These are phyloP conservation scores for Monilinia fructicola DNA, from an alignment of 2,329 filamentous ascomycete species.

Conservation along the genomic window DNA sequence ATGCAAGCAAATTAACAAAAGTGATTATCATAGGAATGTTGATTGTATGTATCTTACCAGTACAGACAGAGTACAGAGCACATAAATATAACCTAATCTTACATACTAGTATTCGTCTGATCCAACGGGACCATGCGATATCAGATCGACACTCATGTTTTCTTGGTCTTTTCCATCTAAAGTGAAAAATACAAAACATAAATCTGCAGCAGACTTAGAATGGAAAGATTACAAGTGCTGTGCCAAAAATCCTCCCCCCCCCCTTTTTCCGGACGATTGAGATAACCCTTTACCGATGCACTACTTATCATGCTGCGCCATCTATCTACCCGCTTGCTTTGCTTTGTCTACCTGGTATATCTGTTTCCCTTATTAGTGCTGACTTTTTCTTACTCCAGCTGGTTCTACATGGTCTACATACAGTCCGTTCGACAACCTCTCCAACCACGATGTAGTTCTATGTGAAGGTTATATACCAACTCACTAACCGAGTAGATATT, in stretches of 20 bases:
- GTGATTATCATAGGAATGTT: neutral
- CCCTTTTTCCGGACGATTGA: constrained; percentile 22
- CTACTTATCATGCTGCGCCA: neutral
- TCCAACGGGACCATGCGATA: neutral
- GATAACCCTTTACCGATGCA: constrained; percentile 1
- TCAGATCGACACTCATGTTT: neutral
- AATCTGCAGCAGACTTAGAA: neutral
- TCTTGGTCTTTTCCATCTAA: neutral
- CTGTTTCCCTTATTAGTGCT: no score
- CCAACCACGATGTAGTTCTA: neutral
- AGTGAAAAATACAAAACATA: neutral
- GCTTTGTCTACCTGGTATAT: neutral
- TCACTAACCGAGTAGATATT: neutral
- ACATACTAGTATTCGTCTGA: no score
- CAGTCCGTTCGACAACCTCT: neutral
- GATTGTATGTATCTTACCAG: constrained; percentile 9
- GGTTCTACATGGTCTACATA: neutral
- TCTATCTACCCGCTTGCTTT: neutral
- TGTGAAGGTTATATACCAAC: no score
- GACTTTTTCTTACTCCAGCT: no score
- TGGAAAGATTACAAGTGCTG: neutral
- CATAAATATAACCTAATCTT: neutral
- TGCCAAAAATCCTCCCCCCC: constrained; percentile 4
- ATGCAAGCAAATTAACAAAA: neutral
- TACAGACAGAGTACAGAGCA: no score